Conservation (phyloP, 441 rosid species). For the Kokia cookei region DNA sequence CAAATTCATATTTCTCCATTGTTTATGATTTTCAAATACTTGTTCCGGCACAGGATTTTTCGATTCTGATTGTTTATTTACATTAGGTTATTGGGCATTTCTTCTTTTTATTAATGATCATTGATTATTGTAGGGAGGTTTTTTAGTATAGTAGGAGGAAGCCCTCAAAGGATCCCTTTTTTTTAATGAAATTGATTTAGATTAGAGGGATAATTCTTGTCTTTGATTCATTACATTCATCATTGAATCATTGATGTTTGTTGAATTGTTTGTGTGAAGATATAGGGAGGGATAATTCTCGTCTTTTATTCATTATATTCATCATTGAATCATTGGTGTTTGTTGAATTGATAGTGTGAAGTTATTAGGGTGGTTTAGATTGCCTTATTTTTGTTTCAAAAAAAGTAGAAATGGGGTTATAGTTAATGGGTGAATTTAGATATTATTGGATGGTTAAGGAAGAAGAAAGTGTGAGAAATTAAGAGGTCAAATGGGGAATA, state of each 20-base stretch:
- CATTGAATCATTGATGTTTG: background rate
- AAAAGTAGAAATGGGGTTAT: slow-evolving; percentile 2
- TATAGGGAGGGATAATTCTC: background rate
- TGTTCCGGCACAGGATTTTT: background rate
- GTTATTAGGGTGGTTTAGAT: background rate
- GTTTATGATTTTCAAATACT: background rate
- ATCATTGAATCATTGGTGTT: background rate
- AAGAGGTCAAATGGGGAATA: slow-evolving; percentile 47
- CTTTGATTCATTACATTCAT: background rate
- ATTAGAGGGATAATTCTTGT: background rate
- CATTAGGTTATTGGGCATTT: background rate
- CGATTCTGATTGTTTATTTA: background rate
- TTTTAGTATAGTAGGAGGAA: background rate
- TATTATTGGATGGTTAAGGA: background rate
- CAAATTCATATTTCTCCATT: background rate
- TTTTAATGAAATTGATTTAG: background rate
- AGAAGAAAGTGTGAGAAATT: slow-evolving; percentile 10
- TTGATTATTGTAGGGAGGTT: background rate
- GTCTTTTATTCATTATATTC: background rate
- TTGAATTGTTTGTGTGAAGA: background rate
- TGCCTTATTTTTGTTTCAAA: background rate
- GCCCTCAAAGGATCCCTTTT: background rate
- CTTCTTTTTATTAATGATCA: background rate
- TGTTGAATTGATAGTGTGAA: background rate
- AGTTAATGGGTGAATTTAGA: background rate